Evolutionary conservation across 108 stramenopile genomes (phyloP).

Genomic region (Aurantiochytrium sp.): DNA sequence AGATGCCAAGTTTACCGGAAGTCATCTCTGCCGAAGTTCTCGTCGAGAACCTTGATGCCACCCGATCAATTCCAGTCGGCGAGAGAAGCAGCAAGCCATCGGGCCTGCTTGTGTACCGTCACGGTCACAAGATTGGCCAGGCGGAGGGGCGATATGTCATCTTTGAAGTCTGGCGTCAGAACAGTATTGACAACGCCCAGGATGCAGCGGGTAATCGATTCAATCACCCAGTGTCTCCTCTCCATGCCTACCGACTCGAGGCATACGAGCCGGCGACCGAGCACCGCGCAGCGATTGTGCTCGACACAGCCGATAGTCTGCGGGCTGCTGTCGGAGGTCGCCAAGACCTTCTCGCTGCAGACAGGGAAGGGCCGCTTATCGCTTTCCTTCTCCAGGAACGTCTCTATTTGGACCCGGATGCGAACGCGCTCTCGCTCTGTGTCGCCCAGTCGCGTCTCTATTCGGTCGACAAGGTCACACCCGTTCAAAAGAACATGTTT

Average conservation of each 20-base stretch:
- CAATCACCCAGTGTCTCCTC: background rate
- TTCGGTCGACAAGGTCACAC: background rate
- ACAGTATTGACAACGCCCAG: background rate
- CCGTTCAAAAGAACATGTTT: background rate
- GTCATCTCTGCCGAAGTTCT: background rate
- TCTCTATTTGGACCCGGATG: background rate
- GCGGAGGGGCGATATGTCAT: background rate
- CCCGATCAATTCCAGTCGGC: background rate
- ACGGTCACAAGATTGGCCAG: slow-evolving; percentile 1
- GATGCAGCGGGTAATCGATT: background rate
- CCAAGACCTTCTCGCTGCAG: background rate
- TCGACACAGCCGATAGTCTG: background rate
- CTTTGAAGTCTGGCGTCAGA: background rate
- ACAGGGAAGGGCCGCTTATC: background rate
- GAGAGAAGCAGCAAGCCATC: background rate
- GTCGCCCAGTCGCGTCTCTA: background rate
- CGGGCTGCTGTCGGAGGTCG: background rate
- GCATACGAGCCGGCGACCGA: background rate
- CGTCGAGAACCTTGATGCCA: background rate
- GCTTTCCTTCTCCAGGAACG: slow-evolving; percentile 2
- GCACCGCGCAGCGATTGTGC: background rate
- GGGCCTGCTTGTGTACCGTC: background rate
- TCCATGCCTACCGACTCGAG: background rate
- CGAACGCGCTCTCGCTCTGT: background rate
- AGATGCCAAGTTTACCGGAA: background rate